Percentiles rank a stretch among this genome's conserved stretches.
These are phyloP conservation scores for Nakazawaea ishiwadae DNA, from an alignment of 805 yeast species.

Conservation along the genomic window DNA sequence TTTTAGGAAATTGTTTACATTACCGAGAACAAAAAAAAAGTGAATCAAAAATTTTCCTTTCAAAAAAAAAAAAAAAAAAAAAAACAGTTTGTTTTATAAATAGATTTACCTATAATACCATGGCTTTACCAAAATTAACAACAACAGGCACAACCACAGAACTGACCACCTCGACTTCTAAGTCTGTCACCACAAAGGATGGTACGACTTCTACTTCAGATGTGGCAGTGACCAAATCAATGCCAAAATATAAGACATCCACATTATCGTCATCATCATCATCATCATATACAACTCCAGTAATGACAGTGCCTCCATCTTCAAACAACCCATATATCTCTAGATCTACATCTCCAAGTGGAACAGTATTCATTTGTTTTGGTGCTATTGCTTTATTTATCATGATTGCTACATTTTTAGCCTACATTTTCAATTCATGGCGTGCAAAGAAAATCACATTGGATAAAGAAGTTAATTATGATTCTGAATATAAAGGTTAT, in stretches of 20 bases:
- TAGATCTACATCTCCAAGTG: slow-evolving; percentile 50
- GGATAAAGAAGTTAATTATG: slow-evolving; percentile 22
- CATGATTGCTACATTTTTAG: slow-evolving; percentile 32
- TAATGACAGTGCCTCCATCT: slow-evolving; percentile 54
- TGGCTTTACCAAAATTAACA: not conserved
- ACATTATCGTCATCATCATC: slow-evolving; percentile 14
- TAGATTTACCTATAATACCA: too few relatives aligned
- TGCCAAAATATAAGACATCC: not conserved
- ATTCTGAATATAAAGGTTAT: slow-evolving; percentile 4
- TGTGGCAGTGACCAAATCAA: not conserved
- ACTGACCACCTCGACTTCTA: not conserved
- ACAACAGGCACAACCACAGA: not conserved
- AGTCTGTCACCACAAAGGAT: not conserved
- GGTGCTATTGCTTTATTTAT: slow-evolving; percentile 66
- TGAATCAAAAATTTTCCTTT: too few relatives aligned
- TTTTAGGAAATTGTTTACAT: not conserved
- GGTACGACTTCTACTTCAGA: not conserved
- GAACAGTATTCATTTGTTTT: slow-evolving; percentile 80
- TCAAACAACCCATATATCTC: slow-evolving; percentile 61
- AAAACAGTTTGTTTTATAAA: too few relatives aligned
- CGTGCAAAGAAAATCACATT: slow-evolving; percentile 45
- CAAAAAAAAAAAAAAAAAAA: too few relatives aligned
- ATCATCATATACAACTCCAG: slow-evolving; percentile 36
- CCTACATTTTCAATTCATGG: slow-evolving; percentile 11
- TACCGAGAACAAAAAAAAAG: not conserved